phyloP scores from a whole-genome alignment of 176 grass and related monocot genomes.

The Cenchrus purpureus region DNA sequence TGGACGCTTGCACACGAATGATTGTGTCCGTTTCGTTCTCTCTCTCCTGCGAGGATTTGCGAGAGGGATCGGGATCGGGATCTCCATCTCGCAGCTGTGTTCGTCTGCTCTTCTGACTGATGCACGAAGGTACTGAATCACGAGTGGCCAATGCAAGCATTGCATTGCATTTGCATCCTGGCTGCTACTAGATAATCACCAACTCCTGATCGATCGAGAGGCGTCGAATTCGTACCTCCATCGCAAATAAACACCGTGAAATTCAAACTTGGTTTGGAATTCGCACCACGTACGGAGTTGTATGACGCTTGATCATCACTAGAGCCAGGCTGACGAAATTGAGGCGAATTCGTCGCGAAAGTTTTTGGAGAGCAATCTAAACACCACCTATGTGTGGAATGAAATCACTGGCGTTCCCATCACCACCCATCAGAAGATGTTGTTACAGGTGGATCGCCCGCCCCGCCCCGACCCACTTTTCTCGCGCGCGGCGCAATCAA shows the following conservation, averaged over 20 bases:
- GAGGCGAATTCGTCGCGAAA: neutral
- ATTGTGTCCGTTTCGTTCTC: constrained; percentile 29
- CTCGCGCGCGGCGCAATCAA: constrained; percentile 51
- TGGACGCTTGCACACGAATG: constrained; percentile 32
- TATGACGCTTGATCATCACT: neutral
- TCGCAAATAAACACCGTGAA: neutral
- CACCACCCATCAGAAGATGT: constrained; percentile 1
- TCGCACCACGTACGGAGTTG: too few relatives aligned
- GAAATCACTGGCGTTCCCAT: constrained; percentile 8
- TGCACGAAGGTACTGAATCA: neutral
- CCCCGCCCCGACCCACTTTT: neutral
- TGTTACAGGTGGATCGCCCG: constrained; percentile 4
- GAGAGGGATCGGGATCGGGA: neutral
- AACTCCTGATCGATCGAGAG: too few relatives aligned
- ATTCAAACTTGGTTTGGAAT: neutral
- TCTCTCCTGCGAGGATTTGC: neutral
- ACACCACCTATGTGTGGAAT: too few relatives aligned
- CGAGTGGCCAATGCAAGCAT: neutral
- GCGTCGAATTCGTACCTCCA: neutral
- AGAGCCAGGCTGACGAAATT: neutral
- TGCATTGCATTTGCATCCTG: neutral
- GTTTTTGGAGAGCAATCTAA: too few relatives aligned
- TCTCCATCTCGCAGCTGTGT: constrained; percentile 2
- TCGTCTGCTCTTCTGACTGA: too few relatives aligned
- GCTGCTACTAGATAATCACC: neutral